Evolutionary conservation across 192 early-diverging fungal species (phyloP).

Genomic region (Irineochytrium annulatum): DNA sequence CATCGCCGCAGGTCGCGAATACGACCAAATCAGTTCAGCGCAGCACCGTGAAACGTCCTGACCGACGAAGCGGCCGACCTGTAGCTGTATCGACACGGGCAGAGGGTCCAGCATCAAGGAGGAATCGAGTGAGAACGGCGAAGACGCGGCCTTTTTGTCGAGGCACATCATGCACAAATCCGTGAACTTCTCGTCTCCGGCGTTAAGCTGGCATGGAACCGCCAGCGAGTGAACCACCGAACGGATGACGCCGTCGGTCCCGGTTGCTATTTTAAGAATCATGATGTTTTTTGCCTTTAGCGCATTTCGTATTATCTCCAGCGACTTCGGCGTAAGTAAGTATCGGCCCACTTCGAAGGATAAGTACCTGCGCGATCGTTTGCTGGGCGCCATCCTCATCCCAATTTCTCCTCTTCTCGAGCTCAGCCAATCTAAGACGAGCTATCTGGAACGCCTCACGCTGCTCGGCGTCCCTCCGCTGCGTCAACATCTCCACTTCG

Average conservation of each 20-base stretch:
- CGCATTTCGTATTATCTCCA: slow-evolving; percentile 13
- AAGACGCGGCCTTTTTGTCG: no score
- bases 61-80: slow-evolving; percentile 22
- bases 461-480: slow-evolving; percentile 7
- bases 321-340: neutral
- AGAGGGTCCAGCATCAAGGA: slow-evolving; percentile 14
- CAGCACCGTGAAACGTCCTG: slow-evolving; percentile 10
- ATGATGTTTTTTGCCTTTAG: slow-evolving; percentile 19
- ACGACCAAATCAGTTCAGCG: slow-evolving; percentile 20
- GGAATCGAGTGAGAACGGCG: neutral
- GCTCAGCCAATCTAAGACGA: neutral
- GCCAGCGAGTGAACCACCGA: slow-evolving; percentile 17
- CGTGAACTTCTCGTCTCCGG: slow-evolving; percentile 18
- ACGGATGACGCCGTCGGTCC: slow-evolving; percentile 3
- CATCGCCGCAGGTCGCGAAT: slow-evolving; percentile 14
- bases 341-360: neutral
- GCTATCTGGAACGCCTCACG: slow-evolving; percentile 9
- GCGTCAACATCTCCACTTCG: slow-evolving; percentile 15
- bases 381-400: neutral
- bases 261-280: slow-evolving; percentile 21
- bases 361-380: neutral
- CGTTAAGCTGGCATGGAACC: slow-evolving; percentile 15
- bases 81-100: slow-evolving; percentile 11
- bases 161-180: slow-evolving; percentile 13
- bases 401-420: slow-evolving; percentile 2